Conservation (phyloP, 2,329 filamentous ascomycete genomes). For the Sordariomycetes sp. region DNA sequence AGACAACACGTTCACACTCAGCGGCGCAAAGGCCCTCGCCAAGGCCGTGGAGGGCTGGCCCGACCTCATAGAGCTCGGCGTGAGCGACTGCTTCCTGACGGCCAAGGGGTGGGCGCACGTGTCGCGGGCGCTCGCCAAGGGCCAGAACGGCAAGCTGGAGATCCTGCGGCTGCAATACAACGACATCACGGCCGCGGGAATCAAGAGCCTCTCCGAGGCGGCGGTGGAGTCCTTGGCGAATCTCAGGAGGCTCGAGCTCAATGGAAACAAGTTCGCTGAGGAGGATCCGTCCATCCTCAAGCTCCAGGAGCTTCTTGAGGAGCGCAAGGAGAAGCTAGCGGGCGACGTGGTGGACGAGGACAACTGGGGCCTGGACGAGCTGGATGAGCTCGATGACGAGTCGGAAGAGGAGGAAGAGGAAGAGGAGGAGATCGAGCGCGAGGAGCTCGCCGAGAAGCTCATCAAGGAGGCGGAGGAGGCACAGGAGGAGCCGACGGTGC, state of each 20-base stretch:
- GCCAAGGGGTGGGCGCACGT: slow-evolving; percentile 67
- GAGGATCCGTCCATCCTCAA: slow-evolving; percentile 63
- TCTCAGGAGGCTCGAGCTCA: slow-evolving; percentile 80
- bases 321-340: slow-evolving; percentile 64
- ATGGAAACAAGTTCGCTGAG: slow-evolving; percentile 90
- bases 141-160: slow-evolving; percentile 70
- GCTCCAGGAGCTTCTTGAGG: slow-evolving; percentile 62
- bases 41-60: slow-evolving; percentile 66
- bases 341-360: slow-evolving; percentile 63
- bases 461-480: slow-evolving; percentile 60
- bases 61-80: slow-evolving; percentile 68
- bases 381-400: slow-evolving; percentile 77
- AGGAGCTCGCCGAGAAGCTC: slow-evolving; percentile 55
- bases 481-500: slow-evolving; percentile 62
- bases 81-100: slow-evolving; percentile 79
- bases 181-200: slow-evolving; percentile 70
- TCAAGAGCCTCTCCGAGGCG: slow-evolving; percentile 62
- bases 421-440: slow-evolving; percentile 52
- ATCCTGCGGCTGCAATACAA: slow-evolving; percentile 84
- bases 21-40: slow-evolving; percentile 69
- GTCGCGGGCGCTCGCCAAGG: slow-evolving; percentile 60
- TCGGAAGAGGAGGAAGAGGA: slow-evolving; percentile 60
- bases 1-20: slow-evolving; percentile 90
- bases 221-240: slow-evolving; percentile 59
- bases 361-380: slow-evolving; percentile 74